Percentiles rank a stretch among this genome's conserved stretches.
Evolutionary conservation across 2,329 filamentous ascomycete genomes (phyloP).

Genomic region (Fusarium neocosmosporiellum): DNA sequence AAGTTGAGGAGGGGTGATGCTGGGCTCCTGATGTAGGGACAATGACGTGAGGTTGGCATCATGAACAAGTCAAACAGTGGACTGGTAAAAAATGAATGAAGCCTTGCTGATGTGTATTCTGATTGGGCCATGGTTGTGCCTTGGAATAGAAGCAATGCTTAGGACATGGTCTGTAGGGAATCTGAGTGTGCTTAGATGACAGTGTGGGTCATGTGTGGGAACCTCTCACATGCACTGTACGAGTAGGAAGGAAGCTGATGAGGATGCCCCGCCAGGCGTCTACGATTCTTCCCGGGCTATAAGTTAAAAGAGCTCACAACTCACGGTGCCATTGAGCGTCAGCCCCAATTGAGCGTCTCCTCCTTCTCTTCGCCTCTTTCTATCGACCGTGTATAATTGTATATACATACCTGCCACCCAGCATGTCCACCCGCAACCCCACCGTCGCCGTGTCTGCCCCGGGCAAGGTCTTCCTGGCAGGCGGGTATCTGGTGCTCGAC

Average conservation of each 20-base stretch:
- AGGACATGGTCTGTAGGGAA: neutral
- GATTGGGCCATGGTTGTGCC: constrained; percentile 13
- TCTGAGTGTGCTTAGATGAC: constrained; percentile 13
- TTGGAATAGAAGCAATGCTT: neutral
- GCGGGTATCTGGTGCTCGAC: constrained; percentile 95
- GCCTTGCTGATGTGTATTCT: neutral
- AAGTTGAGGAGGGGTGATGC: neutral
- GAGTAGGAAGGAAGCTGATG: constrained; percentile 11
- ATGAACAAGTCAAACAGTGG: constrained; percentile 1
- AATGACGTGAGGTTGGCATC: constrained; percentile 28
- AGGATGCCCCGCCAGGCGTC: constrained; percentile 35
- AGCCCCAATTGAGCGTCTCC: neutral
- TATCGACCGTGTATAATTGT: neutral
- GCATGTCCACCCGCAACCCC: constrained; percentile 45
- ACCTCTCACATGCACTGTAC: constrained; percentile 31
- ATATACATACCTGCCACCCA: neutral
- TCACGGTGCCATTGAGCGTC: constrained; percentile 1
- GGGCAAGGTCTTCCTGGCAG: constrained; percentile 94
- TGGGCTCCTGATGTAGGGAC: neutral
- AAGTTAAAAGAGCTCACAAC: constrained; percentile 26
- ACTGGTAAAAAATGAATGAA: neutral
- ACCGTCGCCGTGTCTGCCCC: constrained; percentile 83
- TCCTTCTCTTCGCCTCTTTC: neutral
- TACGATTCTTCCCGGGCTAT: constrained; percentile 37
- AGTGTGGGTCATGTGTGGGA: constrained; percentile 11